Evolutionary conservation across 2,329 filamentous ascomycete species (phyloP), one percentile per base, ranked within the genome.

Genomic region (Polytolypa hystricis): DNA sequence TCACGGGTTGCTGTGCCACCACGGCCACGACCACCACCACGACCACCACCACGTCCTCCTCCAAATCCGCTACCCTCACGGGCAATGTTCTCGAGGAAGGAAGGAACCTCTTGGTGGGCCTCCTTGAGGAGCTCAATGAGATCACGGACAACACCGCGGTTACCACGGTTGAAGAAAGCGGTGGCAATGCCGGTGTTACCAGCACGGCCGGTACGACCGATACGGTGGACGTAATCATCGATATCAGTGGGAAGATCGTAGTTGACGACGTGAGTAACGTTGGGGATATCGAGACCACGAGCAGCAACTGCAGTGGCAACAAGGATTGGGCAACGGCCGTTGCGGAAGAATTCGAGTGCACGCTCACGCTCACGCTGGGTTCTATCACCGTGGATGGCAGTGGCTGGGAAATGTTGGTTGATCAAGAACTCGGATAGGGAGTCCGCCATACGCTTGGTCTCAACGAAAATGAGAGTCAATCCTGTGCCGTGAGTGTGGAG

Each of bases 371-470:
- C 91, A 51, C 89, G 87, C 72, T 98, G 91, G 41, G 89, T 96
- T 53, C 91, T 86, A 64, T 98, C 91, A 62, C 91, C 91, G 67
- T 98, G 91, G 56, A 98, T 98, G 35, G 91, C 95, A 12, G 91
- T 98, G 37, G 91, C 91, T 6, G 89, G 89, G 77, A 98, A 95
- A 63, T 79, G 87, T 67, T 96, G 89, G 71, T 95, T 95, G 71
- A 96, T 93, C 42, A 98, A 70, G 73, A 95, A 98, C 61, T 98
- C 91, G 44, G 87, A 96, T 37, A 98, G 73, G 11, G 87, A 89
- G 64, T 98, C 91, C 42, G 91, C 91, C 87, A 96, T 96, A 52
- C 91, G 89, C 80, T 98, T 98, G 43, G 91, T 96, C 73, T 96
- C 91, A 45, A 98, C 91, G 67, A 98, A 98, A 59, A 98, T 95